Evolutionary conservation across 257 asterid species (phyloP).

Genomic region (Fraxinus quadrangulata): DNA sequence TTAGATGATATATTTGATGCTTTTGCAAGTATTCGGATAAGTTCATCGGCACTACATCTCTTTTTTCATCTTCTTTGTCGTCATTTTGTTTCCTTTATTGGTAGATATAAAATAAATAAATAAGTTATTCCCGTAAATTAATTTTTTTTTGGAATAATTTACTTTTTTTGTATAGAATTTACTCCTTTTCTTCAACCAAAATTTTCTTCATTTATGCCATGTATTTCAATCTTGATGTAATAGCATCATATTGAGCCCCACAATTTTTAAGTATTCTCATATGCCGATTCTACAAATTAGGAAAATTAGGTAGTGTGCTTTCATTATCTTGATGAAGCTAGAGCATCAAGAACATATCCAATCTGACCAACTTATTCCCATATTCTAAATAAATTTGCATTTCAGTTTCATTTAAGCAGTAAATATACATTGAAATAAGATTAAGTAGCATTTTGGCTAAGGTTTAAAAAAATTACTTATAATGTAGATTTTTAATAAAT

Average conservation of each 20-base stretch:
- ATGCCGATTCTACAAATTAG: not conserved
- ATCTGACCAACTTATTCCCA: not conserved
- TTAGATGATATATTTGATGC: too few relatives aligned
- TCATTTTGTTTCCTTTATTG: too few relatives aligned
- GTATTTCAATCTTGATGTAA: not conserved
- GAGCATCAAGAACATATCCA: not conserved
- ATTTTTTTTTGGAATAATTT: not conserved
- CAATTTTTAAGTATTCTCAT: not conserved
- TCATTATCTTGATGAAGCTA: not conserved
- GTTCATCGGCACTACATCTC: too few relatives aligned
- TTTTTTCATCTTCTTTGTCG: too few relatives aligned
- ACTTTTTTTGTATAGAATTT: not conserved
- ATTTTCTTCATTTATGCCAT: not conserved
- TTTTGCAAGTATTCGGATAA: too few relatives aligned
- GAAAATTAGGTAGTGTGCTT: not conserved
- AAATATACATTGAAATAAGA: not conserved
- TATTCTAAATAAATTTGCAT: not conserved
- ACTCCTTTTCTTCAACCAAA: not conserved
- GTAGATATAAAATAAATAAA: too few relatives aligned
- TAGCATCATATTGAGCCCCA: not conserved
- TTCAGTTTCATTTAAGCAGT: not conserved
- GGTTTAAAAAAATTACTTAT: not conserved
- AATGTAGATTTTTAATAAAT: too few relatives aligned
- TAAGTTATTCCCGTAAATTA: too few relatives aligned
- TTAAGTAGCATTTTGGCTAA: not conserved